Conservation (phyloP, 75 land plant genomes). For the Selaginella tamariscina region DNA sequence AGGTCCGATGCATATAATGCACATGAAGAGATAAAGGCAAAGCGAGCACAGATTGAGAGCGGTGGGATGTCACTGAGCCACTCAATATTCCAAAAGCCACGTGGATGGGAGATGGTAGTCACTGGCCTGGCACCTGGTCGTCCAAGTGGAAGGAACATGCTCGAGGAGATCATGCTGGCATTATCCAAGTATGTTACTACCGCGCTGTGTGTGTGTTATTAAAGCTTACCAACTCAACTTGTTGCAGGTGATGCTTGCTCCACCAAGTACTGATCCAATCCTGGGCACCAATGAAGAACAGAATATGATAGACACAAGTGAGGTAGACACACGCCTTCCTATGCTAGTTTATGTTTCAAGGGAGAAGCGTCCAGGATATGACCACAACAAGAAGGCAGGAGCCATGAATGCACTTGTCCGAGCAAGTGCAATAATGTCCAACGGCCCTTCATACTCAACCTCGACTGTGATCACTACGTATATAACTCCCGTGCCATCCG, state of each 20-base stretch:
- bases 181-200: constrained; percentile 59
- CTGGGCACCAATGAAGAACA: constrained; percentile 25
- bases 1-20: constrained; percentile 93
- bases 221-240: background rate
- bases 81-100: constrained; percentile 69
- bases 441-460: constrained; percentile 72
- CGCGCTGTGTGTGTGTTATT: background rate
- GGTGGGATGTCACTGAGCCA: constrained; percentile 40
- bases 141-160: constrained; percentile 47
- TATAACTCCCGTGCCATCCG: constrained; percentile 47
- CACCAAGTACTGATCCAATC: constrained; percentile 32
- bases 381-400: constrained; percentile 82
- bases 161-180: constrained; percentile 88
- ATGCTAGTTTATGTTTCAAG: constrained; percentile 53
- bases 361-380: constrained; percentile 56
- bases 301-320: constrained; percentile 28
- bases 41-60: constrained; percentile 57
- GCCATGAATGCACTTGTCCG: constrained; percentile 79
- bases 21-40: constrained; percentile 59
- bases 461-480: constrained; percentile 62
- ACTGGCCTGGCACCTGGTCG: constrained; percentile 92
- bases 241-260: constrained; percentile 51
- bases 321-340: constrained; percentile 43
- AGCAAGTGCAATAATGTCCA: constrained; percentile 50
- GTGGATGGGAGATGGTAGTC: constrained; percentile 94